phyloP scores from a whole-genome alignment of 805 yeast species.

The Candida hungchunana region DNA sequence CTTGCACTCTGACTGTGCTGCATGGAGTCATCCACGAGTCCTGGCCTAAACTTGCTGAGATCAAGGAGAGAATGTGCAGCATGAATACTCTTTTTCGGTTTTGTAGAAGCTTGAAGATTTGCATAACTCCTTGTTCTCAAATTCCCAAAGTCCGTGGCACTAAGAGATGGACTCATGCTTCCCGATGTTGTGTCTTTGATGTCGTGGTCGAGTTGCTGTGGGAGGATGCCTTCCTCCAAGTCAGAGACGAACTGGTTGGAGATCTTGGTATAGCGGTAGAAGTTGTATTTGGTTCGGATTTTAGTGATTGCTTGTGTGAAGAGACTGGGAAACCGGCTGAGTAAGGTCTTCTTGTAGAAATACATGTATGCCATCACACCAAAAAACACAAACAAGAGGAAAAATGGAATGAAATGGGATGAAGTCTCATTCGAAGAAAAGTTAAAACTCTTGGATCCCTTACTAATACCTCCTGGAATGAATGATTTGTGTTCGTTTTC shows the following conservation, averaged over 20 bases:
- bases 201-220: constrained; percentile 7
- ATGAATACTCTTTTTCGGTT: constrained; percentile 15
- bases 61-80: constrained; percentile 20
- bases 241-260: constrained; percentile 18
- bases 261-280: constrained; percentile 20
- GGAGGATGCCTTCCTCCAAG: constrained; percentile 21
- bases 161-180: constrained; percentile 21
- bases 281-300: constrained; percentile 16
- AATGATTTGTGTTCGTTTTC: constrained; percentile 22
- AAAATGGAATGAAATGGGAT: constrained; percentile 4
- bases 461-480: constrained; percentile 18
- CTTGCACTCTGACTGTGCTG: constrained; percentile 9
- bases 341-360: constrained; percentile 10
- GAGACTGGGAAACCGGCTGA: constrained; percentile 16
- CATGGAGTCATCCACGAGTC: constrained; percentile 4
- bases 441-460: constrained; percentile 3
- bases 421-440: constrained; percentile 3
- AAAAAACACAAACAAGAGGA: constrained; percentile 3
- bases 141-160: constrained; percentile 12
- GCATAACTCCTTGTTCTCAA: constrained; percentile 26
- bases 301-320: constrained; percentile 13
- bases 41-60: constrained; percentile 19
- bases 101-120: constrained; percentile 13
- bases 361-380: constrained; percentile 8
- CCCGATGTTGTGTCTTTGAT: constrained; percentile 17